Conservation (phyloP, 202 grass and related monocot species). For the Bolboschoenoplectus hybrid region DNA sequence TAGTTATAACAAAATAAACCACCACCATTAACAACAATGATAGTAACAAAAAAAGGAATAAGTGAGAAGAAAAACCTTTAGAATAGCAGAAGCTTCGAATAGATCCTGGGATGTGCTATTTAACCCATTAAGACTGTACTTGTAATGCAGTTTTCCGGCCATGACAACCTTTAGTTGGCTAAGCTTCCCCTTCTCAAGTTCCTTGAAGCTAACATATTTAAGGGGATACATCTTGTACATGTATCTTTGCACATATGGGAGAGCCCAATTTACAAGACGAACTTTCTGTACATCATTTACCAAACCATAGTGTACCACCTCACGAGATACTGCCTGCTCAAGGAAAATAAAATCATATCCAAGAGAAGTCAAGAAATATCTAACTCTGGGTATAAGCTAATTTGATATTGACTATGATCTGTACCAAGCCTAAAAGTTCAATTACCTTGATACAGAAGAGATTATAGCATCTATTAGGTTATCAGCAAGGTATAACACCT, state of each 20-base stretch:
- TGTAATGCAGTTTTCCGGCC: conserved; percentile 79
- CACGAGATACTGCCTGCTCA: conserved; percentile 68
- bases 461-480: not conserved
- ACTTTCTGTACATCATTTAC: conserved; percentile 59
- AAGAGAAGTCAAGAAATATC: not conserved
- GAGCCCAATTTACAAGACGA: conserved; percentile 63
- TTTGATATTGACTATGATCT: not conserved
- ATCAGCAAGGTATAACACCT: not conserved
- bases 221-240: conserved; percentile 66
- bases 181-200: conserved; percentile 57
- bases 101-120: conserved; percentile 64
- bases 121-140: conserved; percentile 61
- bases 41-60: not conserved
- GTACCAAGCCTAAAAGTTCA: not conserved
- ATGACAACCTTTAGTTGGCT: conserved; percentile 61
- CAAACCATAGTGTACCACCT: conserved; percentile 87
- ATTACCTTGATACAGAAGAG: not conserved
- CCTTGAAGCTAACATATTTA: conserved; percentile 66
- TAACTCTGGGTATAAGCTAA: not conserved
- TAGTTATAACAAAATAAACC: not conserved
- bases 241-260: conserved; percentile 88
- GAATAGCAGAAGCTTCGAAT: conserved; percentile 66
- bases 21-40: not conserved
- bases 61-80: conserved; percentile 68
- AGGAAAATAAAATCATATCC: conserved; percentile 35